A percentile compares a stretch with the other conserved stretches of the same genome.
phyloP scores from a whole-genome alignment of 2,329 filamentous ascomycete species.

The Talaromyces sp. region DNA sequence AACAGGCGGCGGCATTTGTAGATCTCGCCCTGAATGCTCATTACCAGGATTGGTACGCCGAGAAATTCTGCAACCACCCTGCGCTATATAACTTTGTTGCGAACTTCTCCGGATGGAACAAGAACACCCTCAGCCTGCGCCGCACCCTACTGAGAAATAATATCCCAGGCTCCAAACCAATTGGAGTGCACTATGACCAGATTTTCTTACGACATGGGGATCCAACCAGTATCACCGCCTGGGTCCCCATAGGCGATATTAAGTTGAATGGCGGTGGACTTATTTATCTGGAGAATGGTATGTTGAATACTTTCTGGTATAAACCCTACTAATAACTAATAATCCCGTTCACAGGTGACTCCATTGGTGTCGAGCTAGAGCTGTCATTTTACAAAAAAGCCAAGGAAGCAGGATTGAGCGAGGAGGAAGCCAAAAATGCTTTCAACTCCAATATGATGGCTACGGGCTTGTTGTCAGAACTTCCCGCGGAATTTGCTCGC shows the following conservation, averaged over 20 bases:
- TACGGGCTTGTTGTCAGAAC: constrained; percentile 57
- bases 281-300: constrained; percentile 59
- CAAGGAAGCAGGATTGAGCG: constrained; percentile 51
- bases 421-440: constrained; percentile 54
- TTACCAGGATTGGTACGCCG: constrained; percentile 55
- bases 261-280: constrained; percentile 59
- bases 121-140: constrained; percentile 49
- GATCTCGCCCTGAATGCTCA: constrained; percentile 59
- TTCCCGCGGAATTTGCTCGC: constrained; percentile 49
- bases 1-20: constrained; percentile 49
- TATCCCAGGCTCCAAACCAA: constrained; percentile 59
- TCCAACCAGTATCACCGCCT: constrained; percentile 58
- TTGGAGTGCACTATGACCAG: constrained; percentile 65
- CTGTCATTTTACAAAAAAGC: constrained; percentile 53
- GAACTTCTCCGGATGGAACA: constrained; percentile 57
- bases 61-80: constrained; percentile 59
- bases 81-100: constrained; percentile 54
- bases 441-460: constrained; percentile 65
- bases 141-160: constrained; percentile 61
- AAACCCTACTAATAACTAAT: background rate
- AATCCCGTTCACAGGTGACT: constrained; percentile 35
- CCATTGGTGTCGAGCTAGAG: constrained; percentile 22
- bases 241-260: constrained; percentile 61
- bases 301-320: constrained; percentile 3
- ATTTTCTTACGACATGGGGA: constrained; percentile 60